Evolutionary conservation across 2,329 filamentous ascomycete species (phyloP), one percentile per base, ranked within the genome.

Genomic region (Cercospora nicotianae): DNA sequence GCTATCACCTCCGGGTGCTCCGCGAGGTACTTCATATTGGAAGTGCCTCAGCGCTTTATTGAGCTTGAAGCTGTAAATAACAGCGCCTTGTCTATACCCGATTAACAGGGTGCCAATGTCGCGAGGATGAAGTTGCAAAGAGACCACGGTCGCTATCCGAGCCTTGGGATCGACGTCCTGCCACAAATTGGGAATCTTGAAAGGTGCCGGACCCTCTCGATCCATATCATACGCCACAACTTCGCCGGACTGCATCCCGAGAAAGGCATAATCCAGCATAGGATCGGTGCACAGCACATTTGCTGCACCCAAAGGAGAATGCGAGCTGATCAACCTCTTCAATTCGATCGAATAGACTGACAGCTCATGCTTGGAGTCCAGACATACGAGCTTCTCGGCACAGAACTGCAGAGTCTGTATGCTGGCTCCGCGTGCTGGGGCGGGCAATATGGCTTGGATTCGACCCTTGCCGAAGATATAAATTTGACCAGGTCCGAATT

Each of bases 11-110:
- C 94, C 94, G 0, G 92, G 91, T 3, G 94, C 94, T 16, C 94
- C 93, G 10, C 87, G 84, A 0, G 93, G 92, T 3, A 98, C 79
- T 67, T 90, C 85, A 79, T 98, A 98, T 72, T 94, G 86, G 74
- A 96, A 93, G 80, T 89, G 96, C 70, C 91, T 90, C 58, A 89
- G 82, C 0, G 92, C 85, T 67, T 89, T 86, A 76, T 93, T 94
- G 78, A 96, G 91, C 81, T 99, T 98, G 84, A 99, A 96, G 2
- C 93, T 96, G 80, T 96, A 99, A 68, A 95, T 87, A 58, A 92
- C 92, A 5, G 92, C 93, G 13, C 95, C 95, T 72, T 94, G 88
- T 0, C 88, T 88, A 78, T 98, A 99, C n/a, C 91, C 94, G 67
- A 99, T 91, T 66, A 99, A 81, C 28, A 99, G 84, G 75, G 93